Evolutionary conservation across 768 basidiomycete genomes (phyloP), one percentile per base, ranked within the genome.

Genomic region (Saitozyma podzolica): DNA sequence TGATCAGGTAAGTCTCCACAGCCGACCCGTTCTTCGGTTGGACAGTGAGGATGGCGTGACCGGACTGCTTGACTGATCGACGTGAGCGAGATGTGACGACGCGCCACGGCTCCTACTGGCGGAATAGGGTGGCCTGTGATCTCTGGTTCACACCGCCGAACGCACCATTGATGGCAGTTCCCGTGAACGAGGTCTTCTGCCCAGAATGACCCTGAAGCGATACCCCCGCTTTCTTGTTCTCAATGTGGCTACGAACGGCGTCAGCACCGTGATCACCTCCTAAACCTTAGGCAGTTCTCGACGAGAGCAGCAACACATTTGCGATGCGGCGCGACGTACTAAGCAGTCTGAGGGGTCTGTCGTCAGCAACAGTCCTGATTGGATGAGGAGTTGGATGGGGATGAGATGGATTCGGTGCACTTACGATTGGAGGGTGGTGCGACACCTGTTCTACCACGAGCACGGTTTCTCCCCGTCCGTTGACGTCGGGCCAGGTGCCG

Each of bases 381-480:
- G 39, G 5, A 14, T 9, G 41, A 9, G 29, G 13, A 40, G 42
- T 14, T 13, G 39, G 19, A 19, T 53, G 29, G 13, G 41, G 19
- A 8, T 10, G 14, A 5, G 37, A 13, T 39, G 5, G 9, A 20
- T 20, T n/a, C 45, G 45, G n/a, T 6, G 2, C 45, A 69, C 76
- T 66, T 60, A 77, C 76, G 56, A 82, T 78, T 47, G 81, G 82
- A 45, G 82, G 82, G 74, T 99, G 95, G 75, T 99, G 95, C 19
- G 95, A 97, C 52, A 97, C 95, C 68, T 97, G 93, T 80, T 97
- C 93, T 4, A 94, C 92, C 47, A 89, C 85, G 40, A 97, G 84
- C 47, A 84, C 83, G 3, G 91, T 94, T 77, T 87, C 83, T n/a
- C 92, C 92, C 43, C 89, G 87, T 5, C 85, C 85, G 62, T 84